Evolutionary conservation across 768 basidiomycete species (phyloP).

Genomic region (Phanerochaete carnosa): DNA sequence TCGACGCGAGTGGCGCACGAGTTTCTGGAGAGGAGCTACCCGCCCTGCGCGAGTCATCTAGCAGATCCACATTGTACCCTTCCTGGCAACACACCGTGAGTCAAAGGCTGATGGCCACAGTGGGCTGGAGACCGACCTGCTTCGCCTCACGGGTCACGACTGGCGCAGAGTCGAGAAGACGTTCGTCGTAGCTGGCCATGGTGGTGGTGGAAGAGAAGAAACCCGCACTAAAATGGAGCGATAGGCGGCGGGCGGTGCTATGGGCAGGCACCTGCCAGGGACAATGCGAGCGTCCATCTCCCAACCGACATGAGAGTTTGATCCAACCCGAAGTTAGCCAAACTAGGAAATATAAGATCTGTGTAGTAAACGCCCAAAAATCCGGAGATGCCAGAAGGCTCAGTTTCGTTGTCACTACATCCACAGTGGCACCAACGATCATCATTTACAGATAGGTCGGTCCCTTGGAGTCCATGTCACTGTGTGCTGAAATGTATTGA

Average conservation of each 20-base stretch:
- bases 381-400: too few species aligned
- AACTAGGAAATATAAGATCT: neutral
- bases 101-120: neutral
- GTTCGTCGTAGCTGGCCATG: constrained; percentile 26
- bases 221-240: neutral
- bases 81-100: constrained; percentile 31
- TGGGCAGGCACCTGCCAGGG: neutral
- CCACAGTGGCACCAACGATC: too few species aligned
- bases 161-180: constrained; percentile 27
- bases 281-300: neutral
- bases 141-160: constrained; percentile 27
- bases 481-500: too few species aligned
- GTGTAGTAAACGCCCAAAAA: neutral
- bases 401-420: too few species aligned
- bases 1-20: constrained; percentile 14
- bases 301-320: neutral
- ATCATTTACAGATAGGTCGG: too few species aligned
- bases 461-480: too few species aligned
- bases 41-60: constrained; percentile 20
- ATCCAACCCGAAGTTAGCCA: constrained; percentile 1
- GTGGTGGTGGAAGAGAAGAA: constrained; percentile 7
- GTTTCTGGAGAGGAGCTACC: constrained; percentile 7
- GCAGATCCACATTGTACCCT: constrained; percentile 51
- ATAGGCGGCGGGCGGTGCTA: neutral
- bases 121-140: constrained; percentile 20